phyloP scores from a whole-genome alignment of 202 grass and related monocot species.

The Elaeis oleifera region DNA sequence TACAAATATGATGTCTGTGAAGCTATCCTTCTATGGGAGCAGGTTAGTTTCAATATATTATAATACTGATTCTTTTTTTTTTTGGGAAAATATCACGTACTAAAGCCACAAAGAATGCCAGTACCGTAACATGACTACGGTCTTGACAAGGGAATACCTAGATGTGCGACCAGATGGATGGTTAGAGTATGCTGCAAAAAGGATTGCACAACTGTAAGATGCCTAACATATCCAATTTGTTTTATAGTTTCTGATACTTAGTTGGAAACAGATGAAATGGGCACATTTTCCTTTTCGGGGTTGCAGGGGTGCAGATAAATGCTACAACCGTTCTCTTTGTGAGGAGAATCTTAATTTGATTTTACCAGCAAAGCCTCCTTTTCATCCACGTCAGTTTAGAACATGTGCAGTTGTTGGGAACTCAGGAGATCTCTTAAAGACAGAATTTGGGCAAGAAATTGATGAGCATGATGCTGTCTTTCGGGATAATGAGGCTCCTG shows the following conservation, averaged over 20 bases:
- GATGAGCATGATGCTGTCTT: conserved; percentile 91
- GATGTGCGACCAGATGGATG: conserved; percentile 91
- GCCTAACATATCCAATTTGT: conserved; percentile 2
- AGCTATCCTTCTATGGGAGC: conserved; percentile 78
- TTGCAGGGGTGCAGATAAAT: conserved; percentile 78
- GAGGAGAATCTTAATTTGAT: conserved; percentile 86
- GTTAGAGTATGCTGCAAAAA: conserved; percentile 85
- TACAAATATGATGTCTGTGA: conserved; percentile 74
- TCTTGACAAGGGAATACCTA: conserved; percentile 97
- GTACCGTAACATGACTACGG: conserved; percentile 95
- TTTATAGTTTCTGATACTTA: too few relatives aligned
- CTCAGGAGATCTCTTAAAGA: conserved; percentile 93
- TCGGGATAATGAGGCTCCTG: conserved; percentile 94
- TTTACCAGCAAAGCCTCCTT: conserved; percentile 84
- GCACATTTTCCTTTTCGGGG: conserved; percentile 7
- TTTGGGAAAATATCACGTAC: conserved; percentile 3
- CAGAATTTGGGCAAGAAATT: conserved; percentile 93
- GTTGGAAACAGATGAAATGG: conserved; percentile 4
- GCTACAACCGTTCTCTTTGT: conserved; percentile 83
- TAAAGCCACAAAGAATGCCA: conserved; percentile 34
- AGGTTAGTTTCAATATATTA: conserved; percentile 43
- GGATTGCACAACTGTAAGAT: conserved; percentile 90
- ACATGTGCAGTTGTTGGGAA: conserved; percentile 96
- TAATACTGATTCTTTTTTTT: conserved; percentile 9
- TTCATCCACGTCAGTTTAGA: conserved; percentile 79